Base-by-base conservation (phyloP, 768 basidiomycete genomes). In the Auriscalpium vulgare region DNA sequence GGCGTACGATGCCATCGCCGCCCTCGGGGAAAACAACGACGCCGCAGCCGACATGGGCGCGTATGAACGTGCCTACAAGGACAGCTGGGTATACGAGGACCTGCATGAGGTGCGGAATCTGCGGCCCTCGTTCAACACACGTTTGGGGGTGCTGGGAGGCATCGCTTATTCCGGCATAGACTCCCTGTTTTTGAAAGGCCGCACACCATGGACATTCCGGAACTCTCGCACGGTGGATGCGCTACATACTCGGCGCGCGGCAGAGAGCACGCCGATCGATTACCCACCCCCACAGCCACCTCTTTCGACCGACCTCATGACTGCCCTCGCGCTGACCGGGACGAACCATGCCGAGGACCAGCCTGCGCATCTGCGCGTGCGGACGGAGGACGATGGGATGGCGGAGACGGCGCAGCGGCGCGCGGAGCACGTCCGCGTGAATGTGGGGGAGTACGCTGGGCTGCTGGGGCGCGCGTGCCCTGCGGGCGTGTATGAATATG, bases 271-370 rank as follows among this genome's bases (percentile, higher is more conserved):
- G 62, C 88, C 88, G 0, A 94, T 95, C 64, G 77, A 82, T 6
- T 97, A 97, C 70, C 95, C 95, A 1, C 72, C 83, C 5, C 91
- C 89, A 51, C 85, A 97, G 67, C 83, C 94, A 2, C 90, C 92
- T 8, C 75, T 98, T 13, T 92, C 91, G 6, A 97, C 95, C 34
- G 95, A 98, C 67, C 75, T 99, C 64, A 77, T 98, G 68, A 98
- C 92, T 0, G 88, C 88, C 37, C 79, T 99, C 38, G 78, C 89
- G 3, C 78, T 97, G 46, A 97, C 95, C 8, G 91, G 89, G 0
- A 97, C 95, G 14, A 95, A 95, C 66, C 95, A 98, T 65, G 85
- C 88, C n/a, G 95, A 99, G 68, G 93, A 97, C 68, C 93, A 97
- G 68, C 92, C 87, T 3, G 75, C 91, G 13, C 97, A 99, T 71